Conservation (phyloP, 2,329 filamentous ascomycete species). For the Epichloe scottii region DNA sequence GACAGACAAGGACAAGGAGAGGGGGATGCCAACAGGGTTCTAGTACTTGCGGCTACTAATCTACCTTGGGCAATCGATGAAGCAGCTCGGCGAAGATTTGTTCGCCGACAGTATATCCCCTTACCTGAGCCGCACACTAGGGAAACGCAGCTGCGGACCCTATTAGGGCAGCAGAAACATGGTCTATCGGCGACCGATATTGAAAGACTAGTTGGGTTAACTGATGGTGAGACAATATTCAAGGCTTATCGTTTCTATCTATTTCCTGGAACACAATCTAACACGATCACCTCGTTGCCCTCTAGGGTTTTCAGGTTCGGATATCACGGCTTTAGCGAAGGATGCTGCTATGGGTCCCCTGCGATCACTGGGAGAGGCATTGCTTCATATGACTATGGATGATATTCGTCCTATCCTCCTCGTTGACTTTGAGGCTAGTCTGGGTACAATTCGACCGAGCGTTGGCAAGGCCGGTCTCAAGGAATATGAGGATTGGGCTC, state of each 20-base stretch:
- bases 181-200: constrained; percentile 61
- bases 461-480: constrained; percentile 76
- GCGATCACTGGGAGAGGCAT: constrained; percentile 74
- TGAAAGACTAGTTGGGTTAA: constrained; percentile 59
- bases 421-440: constrained; percentile 70
- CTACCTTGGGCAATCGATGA: constrained; percentile 97
- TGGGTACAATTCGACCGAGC: constrained; percentile 76
- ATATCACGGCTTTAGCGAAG: constrained; percentile 93
- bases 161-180: constrained; percentile 83
- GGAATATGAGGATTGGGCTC: constrained; percentile 89
- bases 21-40: constrained; percentile 77
- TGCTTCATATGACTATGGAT: constrained; percentile 87
- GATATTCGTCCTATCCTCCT: constrained; percentile 81
- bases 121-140: constrained; percentile 77
- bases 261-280: not conserved
- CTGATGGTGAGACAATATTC: constrained; percentile 53
- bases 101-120: constrained; percentile 89
- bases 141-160: constrained; percentile 61
- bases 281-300: constrained; percentile 1
- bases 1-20: constrained; percentile 51
- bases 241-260: not conserved
- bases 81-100: constrained; percentile 80
- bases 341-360: constrained; percentile 96
- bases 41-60: constrained; percentile 92
- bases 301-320: constrained; percentile 88